Evolutionary conservation across 352 stramenopile species (phyloP).

Genomic region (Phytophthora citricola): DNA sequence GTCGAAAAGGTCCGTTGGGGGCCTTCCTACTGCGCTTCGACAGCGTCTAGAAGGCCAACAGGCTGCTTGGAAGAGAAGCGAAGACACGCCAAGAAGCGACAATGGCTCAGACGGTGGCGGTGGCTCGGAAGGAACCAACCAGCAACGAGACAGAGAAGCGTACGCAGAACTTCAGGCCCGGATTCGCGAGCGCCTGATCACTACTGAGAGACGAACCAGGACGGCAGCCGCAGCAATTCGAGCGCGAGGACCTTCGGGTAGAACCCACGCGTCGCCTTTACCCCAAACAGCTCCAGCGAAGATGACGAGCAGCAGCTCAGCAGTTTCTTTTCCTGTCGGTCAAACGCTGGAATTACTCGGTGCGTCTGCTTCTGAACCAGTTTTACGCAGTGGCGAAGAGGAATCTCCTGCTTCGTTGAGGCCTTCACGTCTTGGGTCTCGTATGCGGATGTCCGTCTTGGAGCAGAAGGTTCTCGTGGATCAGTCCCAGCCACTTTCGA

Average conservation of each 20-base stretch:
- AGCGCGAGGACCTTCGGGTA: constrained; percentile 4
- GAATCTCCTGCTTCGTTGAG: constrained; percentile 7
- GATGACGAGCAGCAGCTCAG: constrained; percentile 15
- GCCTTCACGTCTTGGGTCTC: constrained; percentile 18
- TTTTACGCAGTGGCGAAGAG: neutral
- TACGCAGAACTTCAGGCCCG: constrained; percentile 31
- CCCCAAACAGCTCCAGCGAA: constrained; percentile 29
- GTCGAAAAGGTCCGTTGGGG: neutral
- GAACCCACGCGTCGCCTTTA: neutral
- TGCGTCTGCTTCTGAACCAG: constrained; percentile 22
- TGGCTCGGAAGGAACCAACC: neutral
- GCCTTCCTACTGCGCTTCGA: constrained; percentile 22
- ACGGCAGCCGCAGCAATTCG: constrained; percentile 31
- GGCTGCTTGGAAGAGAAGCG: constrained; percentile 11
- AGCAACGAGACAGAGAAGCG: constrained; percentile 25
- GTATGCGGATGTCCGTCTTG: constrained; percentile 23
- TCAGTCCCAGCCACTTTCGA: constrained; percentile 11
- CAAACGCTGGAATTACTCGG: neutral
- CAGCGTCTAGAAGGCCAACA: constrained; percentile 38
- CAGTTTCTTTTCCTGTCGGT: constrained; percentile 4
- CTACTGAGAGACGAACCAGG: constrained; percentile 29
- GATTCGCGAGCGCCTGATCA: constrained; percentile 33
- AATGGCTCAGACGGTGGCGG: constrained; percentile 9
- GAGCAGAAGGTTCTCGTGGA: constrained; percentile 23
- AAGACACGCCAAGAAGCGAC: constrained; percentile 15